Evolutionary conservation across 192 early-diverging fungal species (phyloP).

Genomic region (Coemansia nantahalensis): DNA sequence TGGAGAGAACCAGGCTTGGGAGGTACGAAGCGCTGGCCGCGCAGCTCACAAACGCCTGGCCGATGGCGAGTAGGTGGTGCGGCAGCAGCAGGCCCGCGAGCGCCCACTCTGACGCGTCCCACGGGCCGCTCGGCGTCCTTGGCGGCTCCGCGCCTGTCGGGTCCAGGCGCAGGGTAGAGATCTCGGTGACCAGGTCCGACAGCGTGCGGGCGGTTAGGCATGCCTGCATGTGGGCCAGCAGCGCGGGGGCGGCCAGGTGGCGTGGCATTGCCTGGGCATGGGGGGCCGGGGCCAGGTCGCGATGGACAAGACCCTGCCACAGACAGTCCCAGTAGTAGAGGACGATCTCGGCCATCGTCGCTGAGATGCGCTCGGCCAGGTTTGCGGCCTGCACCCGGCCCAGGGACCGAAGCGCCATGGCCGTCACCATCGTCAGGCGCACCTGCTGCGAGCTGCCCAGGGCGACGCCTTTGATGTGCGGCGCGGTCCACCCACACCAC

Average conservation of each 20-base stretch:
- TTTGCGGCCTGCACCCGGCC: background rate
- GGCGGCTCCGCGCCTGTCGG: background rate
- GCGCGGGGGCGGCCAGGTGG: too few relatives aligned
- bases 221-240: slow-evolving; percentile 20
- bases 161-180: slow-evolving; percentile 6
- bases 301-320: background rate
- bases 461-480: slow-evolving; percentile 1
- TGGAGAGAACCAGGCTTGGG: slow-evolving; percentile 7
- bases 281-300: too few relatives aligned
- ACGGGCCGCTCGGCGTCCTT: background rate
- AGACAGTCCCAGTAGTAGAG: slow-evolving; percentile 28
- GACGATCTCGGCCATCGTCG: slow-evolving; percentile 18
- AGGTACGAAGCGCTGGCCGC: slow-evolving; percentile 6
- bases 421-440: slow-evolving; percentile 13
- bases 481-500: slow-evolving; percentile 31
- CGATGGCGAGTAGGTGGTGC: slow-evolving; percentile 31
- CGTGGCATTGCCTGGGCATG: too few relatives aligned
- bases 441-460: background rate
- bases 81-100: slow-evolving; percentile 24
- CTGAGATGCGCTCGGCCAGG: slow-evolving; percentile 16
- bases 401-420: slow-evolving; percentile 21
- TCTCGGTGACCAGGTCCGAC: slow-evolving; percentile 4
- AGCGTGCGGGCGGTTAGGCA: slow-evolving; percentile 15
- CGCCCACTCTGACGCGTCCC: slow-evolving; percentile 11
- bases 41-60: slow-evolving; percentile 15